phyloP scores from a whole-genome alignment of 495 filamentous ascomycete species.

The Penicillium samsonianum region DNA sequence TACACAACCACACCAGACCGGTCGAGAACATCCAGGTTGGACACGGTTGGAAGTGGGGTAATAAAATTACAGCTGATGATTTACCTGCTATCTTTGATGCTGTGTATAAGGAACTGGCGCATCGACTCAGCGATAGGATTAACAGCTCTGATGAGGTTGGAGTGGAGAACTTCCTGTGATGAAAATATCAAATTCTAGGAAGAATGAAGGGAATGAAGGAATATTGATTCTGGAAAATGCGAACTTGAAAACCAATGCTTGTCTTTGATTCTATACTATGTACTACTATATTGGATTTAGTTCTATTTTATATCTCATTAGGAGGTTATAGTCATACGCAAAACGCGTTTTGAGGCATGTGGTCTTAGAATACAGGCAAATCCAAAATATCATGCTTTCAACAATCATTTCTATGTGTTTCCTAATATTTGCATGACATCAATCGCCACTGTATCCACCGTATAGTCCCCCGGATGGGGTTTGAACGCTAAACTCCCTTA shows the following conservation, averaged over 20 bases:
- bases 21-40: conserved; percentile 26
- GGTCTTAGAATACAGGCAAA: background rate
- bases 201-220: background rate
- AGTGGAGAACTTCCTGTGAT: conserved; percentile 9
- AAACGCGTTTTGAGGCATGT: too few species aligned
- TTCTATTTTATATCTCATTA: background rate
- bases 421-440: background rate
- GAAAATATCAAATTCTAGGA: background rate
- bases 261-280: background rate
- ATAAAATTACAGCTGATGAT: conserved; percentile 24
- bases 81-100: conserved; percentile 24
- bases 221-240: background rate
- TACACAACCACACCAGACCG: conserved; percentile 6
- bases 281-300: background rate
- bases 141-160: conserved; percentile 40
- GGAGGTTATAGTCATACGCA: background rate
- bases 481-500: conserved; percentile 7
- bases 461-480: background rate
- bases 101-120: conserved; percentile 22
- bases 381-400: background rate
- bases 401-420: background rate
- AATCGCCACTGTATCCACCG: background rate
- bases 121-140: conserved; percentile 26
- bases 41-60: conserved; percentile 14
- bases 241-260: background rate